These are phyloP conservation scores for Chlorella sp. DNA, from an alignment of 139 green algal genomes.

Conservation along the genomic window DNA sequence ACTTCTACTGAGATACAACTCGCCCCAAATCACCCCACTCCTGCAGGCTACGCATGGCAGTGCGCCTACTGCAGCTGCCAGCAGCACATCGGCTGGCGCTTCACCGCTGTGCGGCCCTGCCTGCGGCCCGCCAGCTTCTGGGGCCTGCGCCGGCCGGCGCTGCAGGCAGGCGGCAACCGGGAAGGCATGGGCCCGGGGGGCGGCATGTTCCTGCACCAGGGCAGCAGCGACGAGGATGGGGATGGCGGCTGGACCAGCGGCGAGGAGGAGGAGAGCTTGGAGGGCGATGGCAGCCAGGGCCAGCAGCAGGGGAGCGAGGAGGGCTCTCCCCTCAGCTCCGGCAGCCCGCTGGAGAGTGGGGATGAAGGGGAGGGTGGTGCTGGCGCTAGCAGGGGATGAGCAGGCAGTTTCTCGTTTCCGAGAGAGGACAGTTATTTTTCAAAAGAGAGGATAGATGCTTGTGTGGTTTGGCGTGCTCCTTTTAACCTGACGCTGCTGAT, in stretches of 20 bases:
- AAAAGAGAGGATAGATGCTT: too few species aligned
- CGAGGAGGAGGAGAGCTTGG: conserved; percentile 10
- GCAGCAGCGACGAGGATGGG: conserved; percentile 19
- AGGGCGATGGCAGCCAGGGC: background rate
- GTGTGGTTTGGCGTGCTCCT: too few species aligned
- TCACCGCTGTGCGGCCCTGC: conserved; percentile 29
- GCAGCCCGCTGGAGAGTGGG: too few species aligned
- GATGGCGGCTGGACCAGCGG: conserved; percentile 21
- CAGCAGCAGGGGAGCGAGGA: background rate
- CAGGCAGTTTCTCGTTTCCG: too few species aligned
- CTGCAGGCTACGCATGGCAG: conserved; percentile 64
- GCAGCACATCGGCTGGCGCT: conserved; percentile 53
- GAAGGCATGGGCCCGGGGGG: background rate
- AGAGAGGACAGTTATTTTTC: too few species aligned
- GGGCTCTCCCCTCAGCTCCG: background rate
- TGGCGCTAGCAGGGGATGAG: too few species aligned
- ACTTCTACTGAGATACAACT: too few species aligned
- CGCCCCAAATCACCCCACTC: background rate
- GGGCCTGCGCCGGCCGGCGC: conserved; percentile 28
- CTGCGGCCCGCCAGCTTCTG: conserved; percentile 40
- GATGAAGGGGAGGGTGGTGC: too few species aligned
- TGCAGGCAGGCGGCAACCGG: conserved; percentile 17
- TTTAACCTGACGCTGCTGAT: too few species aligned
- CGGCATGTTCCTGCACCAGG: background rate
- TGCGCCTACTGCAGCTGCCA: conserved; percentile 58